Base-by-base conservation (phyloP, 2,329 filamentous ascomycete species). In the Colletotrichum sp. region DNA sequence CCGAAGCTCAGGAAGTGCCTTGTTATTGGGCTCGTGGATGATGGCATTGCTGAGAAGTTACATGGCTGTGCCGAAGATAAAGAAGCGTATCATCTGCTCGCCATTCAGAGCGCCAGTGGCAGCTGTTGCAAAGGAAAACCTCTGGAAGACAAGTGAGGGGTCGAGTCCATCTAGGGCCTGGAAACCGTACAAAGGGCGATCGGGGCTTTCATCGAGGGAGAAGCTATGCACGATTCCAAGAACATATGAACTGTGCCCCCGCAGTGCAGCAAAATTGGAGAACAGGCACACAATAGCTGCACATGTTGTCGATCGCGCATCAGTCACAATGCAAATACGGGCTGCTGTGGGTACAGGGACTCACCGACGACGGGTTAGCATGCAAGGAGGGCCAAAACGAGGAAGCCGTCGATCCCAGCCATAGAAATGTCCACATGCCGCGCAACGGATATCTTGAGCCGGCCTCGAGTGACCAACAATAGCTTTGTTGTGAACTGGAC, bases 381-480 rank as follows among this genome's bases (percentile, higher is more conserved):
- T 18, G 60, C 70, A 48, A 82, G 18, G 55, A 85, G 83, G 16
- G 70, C 74, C n/a, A 80, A 27, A 62, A 80, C 80, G 4, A 80
- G 73, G 27, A 82, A 68, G 18, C 78, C 80, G 15, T 84, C 85
- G 6, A 82, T 7, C 39, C 81, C 71, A 66, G 12, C 81, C 4
- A 80, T 81, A 12, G 79, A 76, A 6, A 88, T 81, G 6, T 13
- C 43, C n/a, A 89, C 7, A 83, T 81, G 58, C 84, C 86, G 9
- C 76, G 79, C 88, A 88, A 90, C 5, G 84, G 77, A 66, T 86
- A 88, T 8, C 80, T 80, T 22, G 83, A 78, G 7, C 87, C 87
- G 8, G 81, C 87, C 76, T 88, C 83, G 62, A 89, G 84, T 16
- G 89, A 80, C 2, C 84, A 78, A 5, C 89, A 81, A 0, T 87